Base-by-base conservation (phyloP, 2,329 filamentous ascomycete genomes). In the Rhinocladiella similis region DNA sequence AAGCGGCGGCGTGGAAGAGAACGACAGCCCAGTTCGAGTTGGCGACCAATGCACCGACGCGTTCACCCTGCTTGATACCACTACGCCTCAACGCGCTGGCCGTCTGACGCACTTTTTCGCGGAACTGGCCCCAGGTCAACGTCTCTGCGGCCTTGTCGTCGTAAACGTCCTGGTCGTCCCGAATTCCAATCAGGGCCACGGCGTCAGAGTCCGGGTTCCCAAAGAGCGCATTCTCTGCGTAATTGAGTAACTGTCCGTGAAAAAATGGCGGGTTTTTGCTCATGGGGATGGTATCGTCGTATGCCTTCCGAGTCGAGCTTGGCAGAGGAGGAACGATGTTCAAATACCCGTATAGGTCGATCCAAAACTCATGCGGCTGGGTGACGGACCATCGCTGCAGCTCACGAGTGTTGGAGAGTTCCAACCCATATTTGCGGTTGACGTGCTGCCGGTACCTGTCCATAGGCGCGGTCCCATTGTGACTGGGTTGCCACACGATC, bases 11-110 rank as follows among this genome's bases (percentile, higher is more conserved):
- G 35, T 75, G 68, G 50, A 74, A 75, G 2, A 76, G 61, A 0
- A 73, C 68, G 57, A 75, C 68, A 0, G 71, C 70, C 67, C 71
- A 73, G 12, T 72, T 67, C 33, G 72, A 74, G 3, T 71, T 76
- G 3, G 72, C 72, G 6, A 76, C 71, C 3, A 76, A 62, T 4
- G 73, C 74, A 42, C 67, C 72, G 3, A 75, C 69, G 18, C 70
- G 63, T 51, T 75, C 72, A 20, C 70, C 72, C 56, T 70, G 57
- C 49, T 68, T 67, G 36, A 76, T 60, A 1, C 74, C 73, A 54
- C 66, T 64, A 9, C 65, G 60, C 12, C 70, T 60, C 27, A 76
- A 59, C 7, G 73, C 73, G 60, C 69, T 73, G 16, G 70, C 67
- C 12, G 69, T 68, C 39, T 69, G 54, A 25, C 72, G 64, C 4